Base-by-base conservation (phyloP, 2,329 filamentous ascomycete genomes). In the Neopestalotiopsis sp. region DNA sequence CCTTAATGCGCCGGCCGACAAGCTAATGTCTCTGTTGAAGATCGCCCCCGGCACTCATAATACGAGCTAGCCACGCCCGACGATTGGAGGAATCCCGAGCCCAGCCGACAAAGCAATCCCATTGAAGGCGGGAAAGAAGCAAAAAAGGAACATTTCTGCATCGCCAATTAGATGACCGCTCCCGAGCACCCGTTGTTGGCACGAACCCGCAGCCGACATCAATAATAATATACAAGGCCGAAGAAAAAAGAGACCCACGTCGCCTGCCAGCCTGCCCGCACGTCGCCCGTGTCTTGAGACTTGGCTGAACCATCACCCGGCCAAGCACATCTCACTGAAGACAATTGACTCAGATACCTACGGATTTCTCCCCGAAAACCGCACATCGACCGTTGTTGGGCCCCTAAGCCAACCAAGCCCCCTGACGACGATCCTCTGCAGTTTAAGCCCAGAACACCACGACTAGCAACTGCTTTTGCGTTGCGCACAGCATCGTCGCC, bases 121-220 rank as follows among this genome's bases (percentile, higher is more conserved):
- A 2, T 14, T 40, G 59, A 38, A 62, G 30, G 59, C 34, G 59
- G 59, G 14, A 62, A 34, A 62, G 59, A 20, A 62, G 59, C 30
- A 62, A 34, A 62, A 34, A 20, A 62, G 30, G 34, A 17, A 28
- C 40, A 28, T 64, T 10, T 64, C 40, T 45, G 38, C 40, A 64
- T 64, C 42, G 24, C 40, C 61, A 49, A 52, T 64, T 49, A 49
- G 61, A 64, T 49, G 61, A 64, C 34, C 42, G 61, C 61, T 13
- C 42, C n/a, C 34, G 40, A 45, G 45, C 45, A 52, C 45, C 45
- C 45, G 45, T 20, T 52, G 45, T 20, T 52, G 45, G 45, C 45
- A 52, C 45, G n/a, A 52, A 52, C 45, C 45, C 45, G 45, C 45
- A 17, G 49, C 40, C 61, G 38, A 64, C 38, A 12, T n/a, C 12